Evolutionary conservation across 768 basidiomycete species (phyloP), one percentile per base, ranked within the genome.

Genomic region (Phaeolepiota aurea): DNA sequence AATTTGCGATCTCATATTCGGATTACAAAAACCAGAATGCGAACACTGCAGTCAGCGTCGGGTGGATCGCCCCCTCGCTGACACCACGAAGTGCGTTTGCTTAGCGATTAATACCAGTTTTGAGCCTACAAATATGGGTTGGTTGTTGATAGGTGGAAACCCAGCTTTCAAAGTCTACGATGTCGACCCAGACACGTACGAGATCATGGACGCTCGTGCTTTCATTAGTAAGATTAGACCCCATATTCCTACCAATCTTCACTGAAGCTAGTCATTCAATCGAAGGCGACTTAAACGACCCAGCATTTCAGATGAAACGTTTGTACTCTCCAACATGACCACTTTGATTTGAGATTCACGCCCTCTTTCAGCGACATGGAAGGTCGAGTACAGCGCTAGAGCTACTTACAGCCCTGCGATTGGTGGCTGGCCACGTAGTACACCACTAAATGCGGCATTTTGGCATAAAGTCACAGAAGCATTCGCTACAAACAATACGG

Each of bases 131-230:
- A n/a, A n/a, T n/a, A n/a, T n/a, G n/a, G n/a, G n/a, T n/a, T n/a
- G n/a, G 34, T 13, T 10, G 11, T 16, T 18, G 19, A 5, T 41
- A 79, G 76, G 62, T 42, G 74, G 67, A 22, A 77, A 76, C 48
- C 76, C 69, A 2, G 70, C 69, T 10, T 79, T 72, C 61, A 72
- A 74, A 38, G 55, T 79, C 0, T 80, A 80, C 51, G 78, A 80
- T 38, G 61, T 82, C 19, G 80, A 82, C 49, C 76, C 77, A 2
- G 77, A 77, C 44, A 79, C 77, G 5, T 80, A 72, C 47, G 80
- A 80, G 48, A 55, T 82, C 37, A 74, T 81, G 71, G 78, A 82
- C 45, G 59, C 66, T 3, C 62, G 63, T 10, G 72, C 71, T 0
- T 76, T 71, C 51, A 58, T 63, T 37, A 64, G 76, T 77, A 38